A percentile compares a stretch with the other conserved stretches of the same genome.
Evolutionary conservation across 164 flowering plant genomes (phyloP).

Genomic region (Vitis cinerea): DNA sequence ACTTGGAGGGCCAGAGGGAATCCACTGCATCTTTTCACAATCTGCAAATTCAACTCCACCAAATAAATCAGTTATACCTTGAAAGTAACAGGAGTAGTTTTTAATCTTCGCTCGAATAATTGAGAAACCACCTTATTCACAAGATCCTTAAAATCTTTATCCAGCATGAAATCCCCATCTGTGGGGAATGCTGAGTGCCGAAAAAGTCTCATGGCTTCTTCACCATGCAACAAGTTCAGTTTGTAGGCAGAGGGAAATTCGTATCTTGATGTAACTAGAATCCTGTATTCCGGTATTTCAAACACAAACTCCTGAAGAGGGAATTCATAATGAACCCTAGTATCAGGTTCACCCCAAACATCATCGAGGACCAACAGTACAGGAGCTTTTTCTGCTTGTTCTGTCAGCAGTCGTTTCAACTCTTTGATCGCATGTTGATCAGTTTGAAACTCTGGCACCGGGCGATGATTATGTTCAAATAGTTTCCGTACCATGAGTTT

Average conservation of each 20-base stretch:
- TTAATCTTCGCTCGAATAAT: too few species aligned
- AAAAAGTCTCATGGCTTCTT: constrained; percentile 39
- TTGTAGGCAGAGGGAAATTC: constrained; percentile 24
- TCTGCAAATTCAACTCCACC: constrained; percentile 20
- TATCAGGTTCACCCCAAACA: constrained; percentile 19
- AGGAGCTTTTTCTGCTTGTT: constrained; percentile 7
- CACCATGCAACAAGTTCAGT: constrained; percentile 24
- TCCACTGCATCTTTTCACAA: constrained; percentile 33
- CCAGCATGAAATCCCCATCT: constrained; percentile 10
- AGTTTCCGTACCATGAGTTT: constrained; percentile 12
- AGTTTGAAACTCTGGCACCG: too few species aligned
- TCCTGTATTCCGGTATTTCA: constrained; percentile 22
- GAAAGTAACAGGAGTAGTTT: too few species aligned
- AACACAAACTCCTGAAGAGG: constrained; percentile 24
- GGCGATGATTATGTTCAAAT: neutral
- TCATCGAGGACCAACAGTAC: constrained; percentile 42
- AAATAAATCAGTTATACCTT: too few species aligned
- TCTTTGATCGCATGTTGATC: too few species aligned
- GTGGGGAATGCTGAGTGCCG: constrained; percentile 22
- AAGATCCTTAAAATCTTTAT: constrained; percentile 9
- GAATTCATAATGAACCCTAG: constrained; percentile 7
- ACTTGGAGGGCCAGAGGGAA: constrained; percentile 39
- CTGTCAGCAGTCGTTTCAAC: constrained; percentile 1
- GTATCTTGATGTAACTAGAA: constrained; percentile 52
- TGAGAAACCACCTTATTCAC: too few species aligned